Evolutionary conservation across 192 early-diverging fungal genomes (phyloP), one percentile per base, ranked within the genome.

Genomic region (Umbelopsis isabellina): DNA sequence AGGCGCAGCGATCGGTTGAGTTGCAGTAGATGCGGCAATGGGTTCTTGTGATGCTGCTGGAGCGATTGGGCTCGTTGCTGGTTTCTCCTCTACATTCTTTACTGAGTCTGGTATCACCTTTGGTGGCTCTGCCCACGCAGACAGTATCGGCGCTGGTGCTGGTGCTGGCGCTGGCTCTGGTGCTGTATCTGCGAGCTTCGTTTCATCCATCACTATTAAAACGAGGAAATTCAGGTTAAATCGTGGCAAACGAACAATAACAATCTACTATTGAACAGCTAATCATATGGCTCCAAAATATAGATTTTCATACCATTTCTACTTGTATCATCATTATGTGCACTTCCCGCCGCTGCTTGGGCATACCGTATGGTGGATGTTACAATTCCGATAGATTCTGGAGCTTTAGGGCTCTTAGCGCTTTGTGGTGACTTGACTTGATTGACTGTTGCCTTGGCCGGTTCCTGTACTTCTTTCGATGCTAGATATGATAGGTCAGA

Each of bases 101-200:
- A 30, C 48, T 10, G 20, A 12, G 15, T 51, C 70, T 70, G 21
- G 51, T n/a, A 73, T 22, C 30, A 78, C 73, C 72, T 78, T 78
- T 37, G 72, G 71, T 25, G 76, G 76, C 48, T 78, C 76, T 23
- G 51, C 68, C 76, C 76, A 78, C 15, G 76, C 76, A 61, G 47
- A 50, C n/a, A 52, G 55, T 61, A 61, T 23, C 12, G 68, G 37
- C 51, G 68, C n/a, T n/a, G 73, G 44, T 44, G 73, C 74, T 2
- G 80, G 76, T n/a, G 65, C 77, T 25, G 73, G 73, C 50, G 68
- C 13, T 22, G 73, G 44, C 44, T 69, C 74, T 0, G 80, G 76
- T 30, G 65, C 74, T 25, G 73, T 71, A 12, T 83, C 79, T 45
- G 69, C 44, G 30, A 74, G 73, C 58, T 78, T 86, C 67, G 49